phyloP scores from a whole-genome alignment of 2,329 filamentous ascomycete genomes.

The Eutypa lata region DNA sequence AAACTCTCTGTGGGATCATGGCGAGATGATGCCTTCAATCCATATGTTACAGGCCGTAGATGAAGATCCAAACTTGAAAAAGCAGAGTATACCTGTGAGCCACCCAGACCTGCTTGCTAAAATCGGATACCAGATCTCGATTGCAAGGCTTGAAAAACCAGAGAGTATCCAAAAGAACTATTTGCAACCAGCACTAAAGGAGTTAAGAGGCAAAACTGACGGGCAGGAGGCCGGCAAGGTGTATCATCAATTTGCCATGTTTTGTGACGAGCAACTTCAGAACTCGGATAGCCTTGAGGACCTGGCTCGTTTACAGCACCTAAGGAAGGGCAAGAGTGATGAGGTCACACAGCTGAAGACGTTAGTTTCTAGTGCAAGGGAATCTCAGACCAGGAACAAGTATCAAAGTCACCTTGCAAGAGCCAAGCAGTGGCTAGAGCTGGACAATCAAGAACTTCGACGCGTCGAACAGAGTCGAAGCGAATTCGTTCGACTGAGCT shows the following conservation, averaged over 20 bases:
- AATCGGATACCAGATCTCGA: constrained; percentile 82
- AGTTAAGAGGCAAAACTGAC: constrained; percentile 66
- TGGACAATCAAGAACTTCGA: constrained; percentile 84
- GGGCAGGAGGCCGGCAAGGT: constrained; percentile 80
- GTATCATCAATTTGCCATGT: constrained; percentile 90
- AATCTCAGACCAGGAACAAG: constrained; percentile 51
- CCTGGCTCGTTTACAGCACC: constrained; percentile 71
- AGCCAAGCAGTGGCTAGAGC: constrained; percentile 83
- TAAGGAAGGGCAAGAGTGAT: constrained; percentile 75
- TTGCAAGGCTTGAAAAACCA: constrained; percentile 86
- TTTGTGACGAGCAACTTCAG: constrained; percentile 92
- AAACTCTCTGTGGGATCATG: constrained; percentile 89
- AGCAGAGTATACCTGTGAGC: constrained; percentile 69
- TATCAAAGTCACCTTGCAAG: constrained; percentile 63
- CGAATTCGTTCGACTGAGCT: constrained; percentile 79
- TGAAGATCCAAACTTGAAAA: constrained; percentile 56
- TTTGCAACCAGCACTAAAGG: constrained; percentile 77
- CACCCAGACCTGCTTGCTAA: constrained; percentile 80
- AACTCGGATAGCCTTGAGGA: constrained; percentile 84
- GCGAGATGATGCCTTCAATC: constrained; percentile 85
- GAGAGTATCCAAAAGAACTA: constrained; percentile 87
- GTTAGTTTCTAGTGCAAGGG: constrained; percentile 48
- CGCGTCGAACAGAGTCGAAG: constrained; percentile 73
- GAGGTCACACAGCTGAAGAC: constrained; percentile 74
- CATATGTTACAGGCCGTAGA: constrained; percentile 78